Conservation (phyloP, 2,329 filamentous ascomycete species). For the Claviceps purpurea region DNA sequence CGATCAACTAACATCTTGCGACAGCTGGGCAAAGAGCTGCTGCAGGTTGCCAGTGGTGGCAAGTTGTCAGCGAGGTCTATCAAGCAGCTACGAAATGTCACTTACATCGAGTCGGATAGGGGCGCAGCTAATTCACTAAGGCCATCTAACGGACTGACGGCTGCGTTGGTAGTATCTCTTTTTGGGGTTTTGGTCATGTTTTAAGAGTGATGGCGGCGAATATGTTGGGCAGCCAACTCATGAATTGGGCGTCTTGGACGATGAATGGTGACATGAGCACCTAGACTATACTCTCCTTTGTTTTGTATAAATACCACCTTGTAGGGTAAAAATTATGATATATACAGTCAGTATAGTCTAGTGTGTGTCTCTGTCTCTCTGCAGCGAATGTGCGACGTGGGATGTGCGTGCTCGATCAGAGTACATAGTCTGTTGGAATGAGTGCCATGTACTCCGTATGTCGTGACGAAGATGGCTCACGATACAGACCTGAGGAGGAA, state of each 20-base stretch:
- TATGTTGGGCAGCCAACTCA: background rate
- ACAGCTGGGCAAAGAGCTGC: slow-evolving; percentile 36
- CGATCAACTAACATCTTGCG: slow-evolving; percentile 45
- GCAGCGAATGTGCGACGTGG: too few relatives aligned
- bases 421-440: too few relatives aligned
- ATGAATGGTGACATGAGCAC: slow-evolving; percentile 1
- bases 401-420: too few relatives aligned
- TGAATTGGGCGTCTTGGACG: background rate
- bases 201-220: background rate
- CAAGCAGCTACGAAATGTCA: slow-evolving; percentile 19
- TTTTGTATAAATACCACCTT: slow-evolving; percentile 1
- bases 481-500: too few relatives aligned
- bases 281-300: slow-evolving; percentile 5
- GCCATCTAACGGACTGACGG: slow-evolving; percentile 7
- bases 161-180: slow-evolving; percentile 2
- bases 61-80: slow-evolving; percentile 21
- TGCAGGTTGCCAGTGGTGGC: slow-evolving; percentile 30
- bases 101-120: slow-evolving; percentile 21
- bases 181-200: background rate
- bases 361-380: background rate
- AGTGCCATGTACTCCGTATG: too few relatives aligned
- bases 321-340: slow-evolving; percentile 3
- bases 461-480: too few relatives aligned
- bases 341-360: background rate
- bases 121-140: slow-evolving; percentile 11